Evolutionary conservation across 768 basidiomycete genomes (phyloP), one percentile per base, ranked within the genome.

Genomic region (Neoboletus subvelutipes): DNA sequence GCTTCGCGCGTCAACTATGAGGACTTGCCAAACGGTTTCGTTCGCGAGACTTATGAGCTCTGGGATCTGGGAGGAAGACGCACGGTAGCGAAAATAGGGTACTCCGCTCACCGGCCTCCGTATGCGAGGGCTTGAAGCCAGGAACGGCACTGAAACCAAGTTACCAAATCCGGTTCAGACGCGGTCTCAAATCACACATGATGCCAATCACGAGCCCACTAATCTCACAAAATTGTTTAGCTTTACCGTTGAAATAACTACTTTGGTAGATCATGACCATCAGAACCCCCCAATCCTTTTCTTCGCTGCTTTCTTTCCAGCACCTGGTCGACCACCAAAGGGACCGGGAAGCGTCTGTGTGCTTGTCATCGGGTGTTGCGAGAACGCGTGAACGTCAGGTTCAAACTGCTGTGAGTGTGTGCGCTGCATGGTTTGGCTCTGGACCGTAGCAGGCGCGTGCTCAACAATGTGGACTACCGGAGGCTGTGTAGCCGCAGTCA

Each of bases 281-380:
- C 71, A 92, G 67, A 93, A 92, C 9, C 91, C 91, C 11, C 87
- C 88, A 41, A 90, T 43, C 24, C 90, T 77, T 72, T 87, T 92
- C 76, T 86, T 90, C 22, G 60, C 67, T 28, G 71, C 55, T 67
- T 84, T 87, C 73, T 81, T 88, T 6, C 60, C 50, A 15, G 64
- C 62, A 17, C 57, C 56, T 26, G 78, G 79, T 40, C 87, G 79
- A 24, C 87, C 88, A 34, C 90, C 90, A 71, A 84, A 83, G 0
- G 78, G 81, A 3, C 91, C 90, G 5, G 90, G 82, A 11, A 90
- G 68, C 8, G 86, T 71, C 67, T 93, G 90, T 2, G 90, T 92
- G 60, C 81, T 90, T 36, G 77, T 71, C 72, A 82, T 73, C 17
- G 73, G 59, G 18, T 79, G 78, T 58, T 86, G 83, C 18, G 74